Evolutionary conservation across 2,329 filamentous ascomycete genomes (phyloP), one percentile per base, ranked within the genome.

Genomic region (Periconia sp.): DNA sequence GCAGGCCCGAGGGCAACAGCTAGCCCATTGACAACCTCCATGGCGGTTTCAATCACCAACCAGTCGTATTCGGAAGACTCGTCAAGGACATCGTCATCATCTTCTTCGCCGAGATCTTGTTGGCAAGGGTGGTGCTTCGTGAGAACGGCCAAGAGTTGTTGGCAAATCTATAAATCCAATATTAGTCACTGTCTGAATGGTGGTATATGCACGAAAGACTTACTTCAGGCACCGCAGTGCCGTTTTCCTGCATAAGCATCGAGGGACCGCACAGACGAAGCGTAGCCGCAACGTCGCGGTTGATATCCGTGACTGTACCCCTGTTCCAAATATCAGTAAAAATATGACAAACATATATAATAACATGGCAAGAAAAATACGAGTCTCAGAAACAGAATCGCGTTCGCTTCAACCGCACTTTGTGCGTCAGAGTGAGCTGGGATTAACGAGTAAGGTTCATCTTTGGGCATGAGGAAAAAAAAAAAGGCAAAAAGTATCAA

Each of bases 401-500:
- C 81, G 78, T 95, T 94, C 87, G 87, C 91, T 91, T 89, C 91
- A 96, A 86, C 79, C 86, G 86, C 89, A 85, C 73, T 62, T 79
- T 83, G 79, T 84, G 90, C 87, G 88, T 97, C 89, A 90, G 91
- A 96, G 92, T 97, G 93, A 97, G 92, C 92, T 97, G 92, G 92
- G 93, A 93, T 85, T 27, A 92, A 92, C 91, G 90, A 86, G 85
- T 80, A 77, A 81, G 84, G 81, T 78, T 96, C 92, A 97, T 97
- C 92, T 66, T 74, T 71, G 68, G 57, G 65, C 58, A 52, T 57
- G 54, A 19, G 6, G 17, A 40, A n/a, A 13, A 45, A 31, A 49
- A 44, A 51, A 60, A 37, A n/a, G 10, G 33, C 37, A 54, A 47
- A 43, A 35, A 52, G n/a, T n/a, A 33, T 49, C 30, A 30, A 49